These are phyloP conservation scores for Diaporthe eres DNA, from an alignment of 2,329 filamentous ascomycete genomes.

Conservation along the genomic window DNA sequence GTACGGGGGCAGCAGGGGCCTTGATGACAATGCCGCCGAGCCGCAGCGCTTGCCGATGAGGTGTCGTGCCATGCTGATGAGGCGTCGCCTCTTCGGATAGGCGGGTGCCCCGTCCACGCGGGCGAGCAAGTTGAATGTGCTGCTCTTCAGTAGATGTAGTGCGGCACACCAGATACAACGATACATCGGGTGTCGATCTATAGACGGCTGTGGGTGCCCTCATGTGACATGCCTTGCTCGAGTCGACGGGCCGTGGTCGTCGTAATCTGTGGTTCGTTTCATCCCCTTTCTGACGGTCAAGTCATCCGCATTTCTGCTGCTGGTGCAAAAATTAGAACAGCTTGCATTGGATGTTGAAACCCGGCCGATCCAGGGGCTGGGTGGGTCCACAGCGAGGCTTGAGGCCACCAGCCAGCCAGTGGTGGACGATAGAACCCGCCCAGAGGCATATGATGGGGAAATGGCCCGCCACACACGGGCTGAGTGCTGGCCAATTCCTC, in stretches of 20 bases:
- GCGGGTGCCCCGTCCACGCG: background rate
- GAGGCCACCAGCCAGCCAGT: background rate
- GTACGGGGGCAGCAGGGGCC: background rate
- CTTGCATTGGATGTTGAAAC: conserved; percentile 14
- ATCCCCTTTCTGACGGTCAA: conserved; percentile 34
- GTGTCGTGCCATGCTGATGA: background rate
- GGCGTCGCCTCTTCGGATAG: background rate
- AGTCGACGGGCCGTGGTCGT: conserved; percentile 14
- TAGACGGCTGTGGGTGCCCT: background rate
- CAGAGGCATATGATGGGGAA: background rate
- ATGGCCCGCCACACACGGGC: conserved; percentile 11
- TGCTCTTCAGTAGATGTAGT: background rate
- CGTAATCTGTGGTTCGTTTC: conserved; percentile 34
- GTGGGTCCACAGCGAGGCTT: conserved; percentile 10
- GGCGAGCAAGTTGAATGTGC: background rate
- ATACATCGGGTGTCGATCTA: background rate
- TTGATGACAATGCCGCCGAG: conserved; percentile 12
- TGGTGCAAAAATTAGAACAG: conserved; percentile 33
- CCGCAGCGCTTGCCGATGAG: conserved; percentile 9
- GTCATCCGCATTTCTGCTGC: conserved; percentile 14
- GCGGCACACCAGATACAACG: background rate
- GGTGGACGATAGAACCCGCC: background rate
- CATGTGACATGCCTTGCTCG: conserved; percentile 20
- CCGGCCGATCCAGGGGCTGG: conserved; percentile 26
- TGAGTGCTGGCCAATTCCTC: conserved; percentile 1